Percentiles rank a stretch among this genome's conserved stretches.
phyloP scores from a whole-genome alignment of 2,329 filamentous ascomycete species.

The Phyllosticta citrichinensis region DNA sequence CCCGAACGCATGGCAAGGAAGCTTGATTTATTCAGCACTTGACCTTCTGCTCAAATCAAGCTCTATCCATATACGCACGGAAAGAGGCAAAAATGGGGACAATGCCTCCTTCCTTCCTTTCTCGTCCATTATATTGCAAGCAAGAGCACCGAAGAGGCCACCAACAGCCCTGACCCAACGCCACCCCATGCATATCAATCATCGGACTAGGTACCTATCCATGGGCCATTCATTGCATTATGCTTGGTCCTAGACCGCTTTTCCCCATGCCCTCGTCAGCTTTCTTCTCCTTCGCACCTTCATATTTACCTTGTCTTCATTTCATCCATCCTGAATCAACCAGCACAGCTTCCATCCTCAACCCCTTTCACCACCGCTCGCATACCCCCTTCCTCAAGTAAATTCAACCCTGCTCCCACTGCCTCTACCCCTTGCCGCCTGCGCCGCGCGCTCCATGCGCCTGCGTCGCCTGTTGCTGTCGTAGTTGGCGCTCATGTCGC shows the following conservation, averaged over 20 bases:
- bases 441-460: conserved; percentile 28
- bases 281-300: neutral
- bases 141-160: neutral
- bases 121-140: neutral
- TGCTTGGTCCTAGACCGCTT: too few relatives aligned
- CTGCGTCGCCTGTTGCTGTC: conserved; percentile 28
- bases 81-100: neutral
- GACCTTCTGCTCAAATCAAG: too few relatives aligned
- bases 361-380: neutral
- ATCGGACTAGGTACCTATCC: neutral
- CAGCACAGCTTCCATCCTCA: neutral
- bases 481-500: conserved; percentile 18
- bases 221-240: neutral
- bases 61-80: neutral
- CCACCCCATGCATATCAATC: neutral
- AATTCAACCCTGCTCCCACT: conserved; percentile 27
- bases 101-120: neutral
- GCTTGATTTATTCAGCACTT: too few relatives aligned
- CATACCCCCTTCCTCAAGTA: conserved; percentile 17
- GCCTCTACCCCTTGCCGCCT: conserved; percentile 20
- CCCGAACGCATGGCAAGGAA: too few relatives aligned
- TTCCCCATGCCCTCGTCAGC: neutral
- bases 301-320: neutral
- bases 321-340: neutral
- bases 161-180: neutral